Conservation (phyloP, 2,329 filamentous ascomycete species). For the Aureobasidium namibiae region DNA sequence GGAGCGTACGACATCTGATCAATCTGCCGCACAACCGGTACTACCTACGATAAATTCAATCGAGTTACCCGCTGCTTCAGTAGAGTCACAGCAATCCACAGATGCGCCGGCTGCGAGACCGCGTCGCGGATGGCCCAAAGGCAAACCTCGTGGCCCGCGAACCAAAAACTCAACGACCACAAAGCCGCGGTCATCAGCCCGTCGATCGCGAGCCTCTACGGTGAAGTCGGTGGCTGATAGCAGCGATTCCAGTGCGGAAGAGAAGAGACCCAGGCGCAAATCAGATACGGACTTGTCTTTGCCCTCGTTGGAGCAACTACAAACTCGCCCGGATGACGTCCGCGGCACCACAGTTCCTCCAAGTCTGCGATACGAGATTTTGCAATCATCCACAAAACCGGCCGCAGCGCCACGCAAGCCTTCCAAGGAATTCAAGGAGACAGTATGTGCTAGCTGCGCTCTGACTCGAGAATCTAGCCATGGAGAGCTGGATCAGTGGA, state of each 20-base stretch:
- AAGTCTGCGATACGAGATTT: conserved; percentile 10
- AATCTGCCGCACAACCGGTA: conserved; percentile 11
- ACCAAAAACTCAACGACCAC: conserved; percentile 12
- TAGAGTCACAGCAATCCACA: not conserved
- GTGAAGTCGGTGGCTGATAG: conserved; percentile 8
- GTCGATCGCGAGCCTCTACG: conserved; percentile 10
- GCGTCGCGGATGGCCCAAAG: conserved; percentile 37
- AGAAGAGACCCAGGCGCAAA: conserved; percentile 9
- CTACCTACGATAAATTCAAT: conserved; percentile 16
- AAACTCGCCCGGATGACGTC: not conserved
- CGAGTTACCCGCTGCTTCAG: not conserved
- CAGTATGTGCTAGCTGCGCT: conserved; percentile 50
- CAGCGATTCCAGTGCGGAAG: not conserved
- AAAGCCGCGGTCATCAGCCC: conserved; percentile 43
- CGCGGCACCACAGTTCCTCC: conserved; percentile 13
- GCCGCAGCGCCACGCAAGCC: conserved; percentile 8
- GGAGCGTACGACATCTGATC: conserved; percentile 3
- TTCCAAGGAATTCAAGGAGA: conserved; percentile 29
- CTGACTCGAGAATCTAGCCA: conserved; percentile 44
- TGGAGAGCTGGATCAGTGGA: conserved; percentile 53
- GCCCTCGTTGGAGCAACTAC: not conserved
- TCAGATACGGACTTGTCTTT: conserved; percentile 3
- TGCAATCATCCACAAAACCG: not conserved
- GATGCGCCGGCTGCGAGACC: conserved; percentile 12
- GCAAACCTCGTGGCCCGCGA: conserved; percentile 34